These are phyloP conservation scores for Candida tetrigidarum DNA, from an alignment of 1,139 yeast species.

Conservation along the genomic window DNA sequence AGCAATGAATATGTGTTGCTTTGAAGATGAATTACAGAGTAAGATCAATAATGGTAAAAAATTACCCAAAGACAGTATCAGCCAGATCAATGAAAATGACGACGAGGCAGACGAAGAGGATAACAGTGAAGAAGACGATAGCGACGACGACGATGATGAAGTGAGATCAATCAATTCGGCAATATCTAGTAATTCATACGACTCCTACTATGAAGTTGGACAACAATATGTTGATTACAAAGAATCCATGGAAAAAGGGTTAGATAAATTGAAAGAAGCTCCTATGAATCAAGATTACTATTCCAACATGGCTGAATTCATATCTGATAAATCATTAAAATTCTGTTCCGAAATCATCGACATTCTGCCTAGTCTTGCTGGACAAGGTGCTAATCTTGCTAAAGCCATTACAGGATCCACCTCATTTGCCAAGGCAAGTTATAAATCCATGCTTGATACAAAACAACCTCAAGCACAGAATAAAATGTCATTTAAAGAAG, in stretches of 20 bases:
- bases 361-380: conserved; percentile 42
- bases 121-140: conserved; percentile 4
- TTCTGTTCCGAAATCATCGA: conserved; percentile 41
- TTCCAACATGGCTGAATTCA: conserved; percentile 31
- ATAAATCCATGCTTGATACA: conserved; percentile 45
- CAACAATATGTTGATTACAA: conserved; percentile 35
- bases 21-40: conserved; percentile 43
- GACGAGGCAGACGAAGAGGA: conserved; percentile 3
- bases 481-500: conserved; percentile 40
- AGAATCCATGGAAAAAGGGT: conserved; percentile 24
- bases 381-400: conserved; percentile 51
- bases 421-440: conserved; percentile 29
- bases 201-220: conserved; percentile 46
- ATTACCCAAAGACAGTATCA: background rate
- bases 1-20: conserved; percentile 60
- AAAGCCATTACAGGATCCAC: conserved; percentile 51
- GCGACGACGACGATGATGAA: conserved; percentile 11
- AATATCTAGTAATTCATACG: conserved; percentile 35
- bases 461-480: conserved; percentile 23
- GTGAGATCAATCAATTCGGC: conserved; percentile 23
- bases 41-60: conserved; percentile 21
- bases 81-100: background rate
- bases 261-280: conserved; percentile 20
- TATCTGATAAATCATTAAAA: conserved; percentile 43
- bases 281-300: conserved; percentile 34